Conservation (phyloP, 1,284 basidiomycete species). For the Ganoderma multipileum region DNA sequence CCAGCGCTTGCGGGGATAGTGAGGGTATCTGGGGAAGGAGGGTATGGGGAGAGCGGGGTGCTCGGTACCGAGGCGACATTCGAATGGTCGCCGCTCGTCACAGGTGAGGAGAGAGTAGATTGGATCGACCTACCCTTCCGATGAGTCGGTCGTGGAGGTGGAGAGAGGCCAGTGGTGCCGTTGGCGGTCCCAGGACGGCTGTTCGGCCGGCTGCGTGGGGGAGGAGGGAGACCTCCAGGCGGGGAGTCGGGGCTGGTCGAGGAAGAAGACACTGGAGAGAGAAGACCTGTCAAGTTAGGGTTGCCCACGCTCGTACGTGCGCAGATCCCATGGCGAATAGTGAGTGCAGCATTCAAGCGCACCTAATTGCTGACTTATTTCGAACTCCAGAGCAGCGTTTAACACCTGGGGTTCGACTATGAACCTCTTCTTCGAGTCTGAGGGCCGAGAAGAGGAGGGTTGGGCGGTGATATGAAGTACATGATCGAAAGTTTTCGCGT, state of each 20-base stretch:
- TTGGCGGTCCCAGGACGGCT: background rate
- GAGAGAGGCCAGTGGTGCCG: slow-evolving; percentile 23
- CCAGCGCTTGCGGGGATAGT: slow-evolving; percentile 45
- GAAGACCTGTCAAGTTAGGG: slow-evolving; percentile 9
- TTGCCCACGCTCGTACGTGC: background rate
- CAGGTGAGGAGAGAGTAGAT: slow-evolving; percentile 22
- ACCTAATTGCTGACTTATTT: slow-evolving; percentile 16
- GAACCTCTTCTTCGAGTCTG: slow-evolving; percentile 21
- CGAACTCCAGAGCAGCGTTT: slow-evolving; percentile 25
- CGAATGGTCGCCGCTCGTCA: slow-evolving; percentile 18
- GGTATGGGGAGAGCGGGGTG: slow-evolving; percentile 29
- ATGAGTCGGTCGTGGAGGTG: slow-evolving; percentile 33
- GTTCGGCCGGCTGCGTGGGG: slow-evolving; percentile 18
- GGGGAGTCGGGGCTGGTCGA: background rate
- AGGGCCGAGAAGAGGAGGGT: slow-evolving; percentile 13
- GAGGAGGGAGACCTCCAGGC: slow-evolving; percentile 22
- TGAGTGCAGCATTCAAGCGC: slow-evolving; percentile 10
- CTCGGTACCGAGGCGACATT: slow-evolving; percentile 20
- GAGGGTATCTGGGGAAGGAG: slow-evolving; percentile 30
- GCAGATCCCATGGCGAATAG: background rate
- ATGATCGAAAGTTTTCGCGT: slow-evolving; percentile 5
- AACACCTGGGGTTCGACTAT: slow-evolving; percentile 31
- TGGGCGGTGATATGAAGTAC: slow-evolving; percentile 13
- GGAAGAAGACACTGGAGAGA: slow-evolving; percentile 1
- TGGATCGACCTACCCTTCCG: slow-evolving; percentile 18